Percentiles rank a stretch among this genome's conserved stretches.
Evolutionary conservation across 2,329 filamentous ascomycete species (phyloP).

Genomic region (Akanthomyces uredinophilus): DNA sequence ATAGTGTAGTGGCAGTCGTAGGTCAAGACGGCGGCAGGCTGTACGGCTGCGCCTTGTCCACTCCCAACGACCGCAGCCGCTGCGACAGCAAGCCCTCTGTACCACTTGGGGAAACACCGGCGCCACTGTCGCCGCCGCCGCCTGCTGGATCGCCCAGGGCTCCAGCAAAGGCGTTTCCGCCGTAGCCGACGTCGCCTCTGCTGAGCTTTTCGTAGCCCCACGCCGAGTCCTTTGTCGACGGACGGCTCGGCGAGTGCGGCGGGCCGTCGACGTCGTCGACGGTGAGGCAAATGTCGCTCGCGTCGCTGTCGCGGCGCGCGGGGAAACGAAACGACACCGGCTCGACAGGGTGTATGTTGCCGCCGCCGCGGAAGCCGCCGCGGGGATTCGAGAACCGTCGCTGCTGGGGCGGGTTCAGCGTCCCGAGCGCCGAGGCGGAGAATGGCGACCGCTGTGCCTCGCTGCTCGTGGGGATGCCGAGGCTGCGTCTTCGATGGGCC

Average conservation of each 20-base stretch:
- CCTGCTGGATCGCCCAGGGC: conserved; percentile 17
- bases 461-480: conserved; percentile 40
- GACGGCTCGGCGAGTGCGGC: conserved; percentile 20
- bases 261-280: conserved; percentile 3
- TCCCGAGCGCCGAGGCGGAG: conserved; percentile 18
- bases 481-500: conserved; percentile 52
- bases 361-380: conserved; percentile 18
- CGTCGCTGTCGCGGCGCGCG: conserved; percentile 27
- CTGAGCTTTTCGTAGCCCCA: conserved; percentile 61
- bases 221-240: conserved; percentile 33
- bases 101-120: background rate
- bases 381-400: conserved; percentile 8
- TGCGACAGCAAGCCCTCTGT: conserved; percentile 64
- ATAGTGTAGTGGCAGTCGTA: background rate
- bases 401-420: conserved; percentile 14
- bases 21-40: conserved; percentile 4
- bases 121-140: background rate
- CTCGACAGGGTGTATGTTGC: conserved; percentile 37
- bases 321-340: conserved; percentile 47
- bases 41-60: conserved; percentile 24
- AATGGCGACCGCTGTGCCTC: conserved; percentile 27
- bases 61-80: conserved; percentile 59
- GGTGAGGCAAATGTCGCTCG: conserved; percentile 16
- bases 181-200: conserved; percentile 60
- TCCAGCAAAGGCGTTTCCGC: conserved; percentile 46